Base-by-base conservation (phyloP, 2,329 filamentous ascomycete genomes). In the Calonectria ilicicola region DNA sequence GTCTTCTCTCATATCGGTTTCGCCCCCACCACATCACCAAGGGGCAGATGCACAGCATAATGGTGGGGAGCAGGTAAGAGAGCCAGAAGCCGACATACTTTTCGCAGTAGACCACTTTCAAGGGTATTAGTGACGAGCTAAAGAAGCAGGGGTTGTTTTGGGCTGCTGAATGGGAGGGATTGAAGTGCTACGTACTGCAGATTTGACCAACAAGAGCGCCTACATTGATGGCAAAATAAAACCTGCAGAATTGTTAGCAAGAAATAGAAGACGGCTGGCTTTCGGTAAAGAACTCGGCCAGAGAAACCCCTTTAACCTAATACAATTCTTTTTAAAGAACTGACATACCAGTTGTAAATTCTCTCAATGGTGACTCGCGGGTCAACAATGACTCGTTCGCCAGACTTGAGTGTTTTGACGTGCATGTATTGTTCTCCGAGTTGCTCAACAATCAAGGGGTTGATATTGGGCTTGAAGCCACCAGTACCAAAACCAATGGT, bases 71-170 rank as follows among this genome's bases (percentile, higher is more conserved):
- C 5, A 92, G 84, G 82, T 87, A 95, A 0, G 93, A 89, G 21
- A 94, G 88, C 89, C 91, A 95, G 84, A 94, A 95, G 10, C 94
- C 94, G 47, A 95, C 88, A 71, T 94, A 93, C 77, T 93, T 91
- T 83, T 95, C 93, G 0, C 91, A 91, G 79, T 94, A 95, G 3
- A 91, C 91, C 91, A 93, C 58, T 69, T 14, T 32, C 3, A 26
- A 2, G 38, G 17, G 23, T 62, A 42, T 67, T n/a, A 47, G 47
- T 14, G 6, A 40, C n/a, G 19, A 40, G 17, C 19, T 56, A 21
- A 42, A 12, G 8, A 10, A 4, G 23, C n/a, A 32, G 29, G 32
- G 32, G 14, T 35, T 26, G 6, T 38, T 12, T n/a, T 15, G 5
- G 14, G 26, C 3, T 14, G 17, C 27, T 40, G 38, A 26, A 15